Base-by-base conservation (phyloP, 2,329 filamentous ascomycete genomes). In the Aureobasidium vineae region DNA sequence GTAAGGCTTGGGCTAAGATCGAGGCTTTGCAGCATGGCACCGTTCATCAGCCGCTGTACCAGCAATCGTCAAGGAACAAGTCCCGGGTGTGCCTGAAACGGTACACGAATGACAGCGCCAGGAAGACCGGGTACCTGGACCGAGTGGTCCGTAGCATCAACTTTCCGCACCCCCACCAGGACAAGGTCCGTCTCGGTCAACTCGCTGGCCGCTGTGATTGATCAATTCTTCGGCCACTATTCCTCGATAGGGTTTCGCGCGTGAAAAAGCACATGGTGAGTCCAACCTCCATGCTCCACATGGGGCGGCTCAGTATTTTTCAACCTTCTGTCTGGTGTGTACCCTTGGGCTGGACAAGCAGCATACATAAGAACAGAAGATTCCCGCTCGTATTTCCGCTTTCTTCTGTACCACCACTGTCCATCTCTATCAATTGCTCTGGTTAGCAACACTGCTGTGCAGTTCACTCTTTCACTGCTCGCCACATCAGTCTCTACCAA, bases 391-490 rank as follows among this genome's bases (percentile, higher is more conserved):
- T 11, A 52, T 23, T 33, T 38, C 36, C 33, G 64, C 33, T 59
- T 43, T 28, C 64, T 63, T 66, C 61, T 67, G 66, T 66, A 66
- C 66, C 69, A 67, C 67, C 66, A 69, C 61, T 67, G 63, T 70
- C 72, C 63, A 69, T 71, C 71, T 70, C 70, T 70, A 71, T 68
- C 68, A 68, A 68, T 66, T 69, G 71, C 72, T 74, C 70, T 71
- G 71, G 71, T 71, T 73, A 72, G 70, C 71, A 66, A 68, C 69
- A 61, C 73, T 75, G 74, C 74, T 74, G 73, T 71, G 73, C 74
- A 73, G 74, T 75, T 71, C 72, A 73, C 71, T 73, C 72, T 69
- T 69, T 73, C 71, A 60, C 64, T 69, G 65, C 70, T 71, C 71
- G 70, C 53, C 66, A 65, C 69, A 68, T 69, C 71, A 72, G 68